These are phyloP conservation scores for Castanospermum australe DNA, from an alignment of 306 rosid genomes.

Conservation along the genomic window DNA sequence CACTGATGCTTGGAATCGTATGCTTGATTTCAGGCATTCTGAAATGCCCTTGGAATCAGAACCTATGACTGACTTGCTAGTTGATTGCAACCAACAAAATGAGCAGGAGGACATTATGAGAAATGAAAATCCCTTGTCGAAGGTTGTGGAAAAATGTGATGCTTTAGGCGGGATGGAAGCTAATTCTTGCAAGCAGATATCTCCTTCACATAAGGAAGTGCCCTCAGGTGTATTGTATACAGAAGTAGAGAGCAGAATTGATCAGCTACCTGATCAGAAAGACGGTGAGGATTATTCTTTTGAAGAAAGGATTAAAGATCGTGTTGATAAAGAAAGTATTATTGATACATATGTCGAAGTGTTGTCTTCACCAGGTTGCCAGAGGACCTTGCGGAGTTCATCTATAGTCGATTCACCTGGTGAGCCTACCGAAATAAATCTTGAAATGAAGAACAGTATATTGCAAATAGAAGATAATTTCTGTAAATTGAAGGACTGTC, in stretches of 20 bases:
- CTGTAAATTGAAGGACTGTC: conserved; percentile 41
- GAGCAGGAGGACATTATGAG: conserved; percentile 47
- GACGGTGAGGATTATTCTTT: conserved; percentile 37
- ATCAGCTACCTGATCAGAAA: conserved; percentile 31
- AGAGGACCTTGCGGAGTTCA: conserved; percentile 34
- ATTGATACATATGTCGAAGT: conserved; percentile 31
- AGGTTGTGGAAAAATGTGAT: conserved; percentile 37
- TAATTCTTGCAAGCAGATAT: conserved; percentile 31
- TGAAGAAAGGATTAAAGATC: conserved; percentile 39
- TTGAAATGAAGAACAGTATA: conserved; percentile 24
- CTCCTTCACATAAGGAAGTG: conserved; percentile 42
- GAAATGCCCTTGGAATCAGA: conserved; percentile 39
- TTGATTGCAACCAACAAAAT: conserved; percentile 35
- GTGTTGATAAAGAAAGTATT: conserved; percentile 40
- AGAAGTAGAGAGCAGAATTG: conserved; percentile 32
- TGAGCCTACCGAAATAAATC: conserved; percentile 26
- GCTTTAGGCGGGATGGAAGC: conserved; percentile 39
- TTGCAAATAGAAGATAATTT: conserved; percentile 36
- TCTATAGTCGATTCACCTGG: conserved; percentile 42
- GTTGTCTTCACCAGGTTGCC: conserved; percentile 35
- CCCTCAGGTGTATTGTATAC: conserved; percentile 29
- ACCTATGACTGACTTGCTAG: conserved; percentile 24
- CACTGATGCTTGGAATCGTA: conserved; percentile 30
- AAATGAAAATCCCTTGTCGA: conserved; percentile 32
- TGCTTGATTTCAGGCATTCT: conserved; percentile 32